Evolutionary conservation across 352 stramenopile genomes (phyloP).

Genomic region (Elongisporangium prolatum): DNA sequence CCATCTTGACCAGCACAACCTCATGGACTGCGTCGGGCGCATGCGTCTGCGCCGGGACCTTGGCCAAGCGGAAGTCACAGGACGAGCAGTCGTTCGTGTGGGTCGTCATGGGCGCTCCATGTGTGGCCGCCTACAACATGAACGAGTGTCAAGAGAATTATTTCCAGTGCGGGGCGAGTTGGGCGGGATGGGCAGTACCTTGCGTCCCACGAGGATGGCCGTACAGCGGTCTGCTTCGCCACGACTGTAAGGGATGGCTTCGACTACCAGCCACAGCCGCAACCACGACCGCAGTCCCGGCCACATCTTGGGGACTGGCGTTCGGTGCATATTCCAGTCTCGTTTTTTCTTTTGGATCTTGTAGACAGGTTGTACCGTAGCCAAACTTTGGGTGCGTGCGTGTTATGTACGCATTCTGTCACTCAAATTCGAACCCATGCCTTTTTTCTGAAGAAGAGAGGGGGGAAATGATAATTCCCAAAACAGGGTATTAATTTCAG

Average conservation of each 20-base stretch:
- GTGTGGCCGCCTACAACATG: conserved; percentile 45
- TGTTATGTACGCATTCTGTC: not conserved
- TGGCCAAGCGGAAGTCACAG: conserved; percentile 80
- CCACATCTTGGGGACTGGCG: too few species aligned
- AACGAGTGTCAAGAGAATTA: conserved; percentile 1
- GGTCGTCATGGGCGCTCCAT: conserved; percentile 67
- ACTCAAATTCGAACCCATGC: not conserved
- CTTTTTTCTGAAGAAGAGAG: not conserved
- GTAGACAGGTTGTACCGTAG: not conserved
- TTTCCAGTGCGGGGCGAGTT: not conserved
- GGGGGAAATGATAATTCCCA: not conserved
- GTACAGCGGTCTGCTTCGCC: conserved; percentile 62
- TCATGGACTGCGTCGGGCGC: conserved; percentile 36
- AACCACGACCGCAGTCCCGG: not conserved
- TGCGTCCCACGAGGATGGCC: conserved; percentile 71
- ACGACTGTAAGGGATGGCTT: not conserved
- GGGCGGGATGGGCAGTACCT: conserved; percentile 18
- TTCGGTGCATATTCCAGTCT: not conserved
- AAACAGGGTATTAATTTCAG: not conserved
- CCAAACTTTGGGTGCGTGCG: not conserved
- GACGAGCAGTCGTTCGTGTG: conserved; percentile 82
- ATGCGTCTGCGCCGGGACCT: conserved; percentile 60
- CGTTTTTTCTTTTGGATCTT: not conserved
- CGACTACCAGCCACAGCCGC: not conserved
- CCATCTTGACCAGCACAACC: conserved; percentile 44